Conservation (phyloP, 495 filamentous ascomycete species). For the Talaromyces trachyspermus region DNA sequence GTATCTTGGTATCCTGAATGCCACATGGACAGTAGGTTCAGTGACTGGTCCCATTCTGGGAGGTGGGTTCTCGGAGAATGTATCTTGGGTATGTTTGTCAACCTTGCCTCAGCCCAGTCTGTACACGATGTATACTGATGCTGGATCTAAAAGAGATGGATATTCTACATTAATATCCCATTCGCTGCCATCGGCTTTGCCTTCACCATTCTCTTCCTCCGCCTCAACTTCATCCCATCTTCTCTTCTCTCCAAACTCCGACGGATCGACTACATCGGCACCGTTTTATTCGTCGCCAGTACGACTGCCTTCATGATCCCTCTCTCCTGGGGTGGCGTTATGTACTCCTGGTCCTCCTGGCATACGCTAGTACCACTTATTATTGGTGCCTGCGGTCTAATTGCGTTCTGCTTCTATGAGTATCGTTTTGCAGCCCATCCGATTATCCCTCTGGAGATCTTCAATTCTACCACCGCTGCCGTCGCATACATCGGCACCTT, state of each 20-base stretch:
- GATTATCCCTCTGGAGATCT: constrained; percentile 41
- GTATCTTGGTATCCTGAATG: constrained; percentile 44
- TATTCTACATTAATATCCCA: constrained; percentile 52
- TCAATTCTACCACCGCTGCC: constrained; percentile 40
- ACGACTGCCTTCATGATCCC: constrained; percentile 41
- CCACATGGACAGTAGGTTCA: constrained; percentile 59
- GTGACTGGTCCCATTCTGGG: constrained; percentile 63
- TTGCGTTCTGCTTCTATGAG: constrained; percentile 42
- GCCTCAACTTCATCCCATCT: constrained; percentile 33
- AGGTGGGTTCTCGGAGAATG: constrained; percentile 58
- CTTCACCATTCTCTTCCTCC: constrained; percentile 43
- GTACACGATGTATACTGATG: neutral
- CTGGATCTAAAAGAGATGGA: constrained; percentile 36
- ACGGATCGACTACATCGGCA: constrained; percentile 55
- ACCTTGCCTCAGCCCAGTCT: constrained; percentile 5
- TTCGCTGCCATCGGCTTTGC: constrained; percentile 41
- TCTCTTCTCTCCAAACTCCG: constrained; percentile 34
- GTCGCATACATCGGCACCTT: constrained; percentile 35
- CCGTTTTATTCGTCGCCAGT: constrained; percentile 46
- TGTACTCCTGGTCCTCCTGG: constrained; percentile 42
- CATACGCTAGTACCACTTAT: constrained; percentile 51
- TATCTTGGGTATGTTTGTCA: constrained; percentile 44
- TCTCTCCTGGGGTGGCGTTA: constrained; percentile 44
- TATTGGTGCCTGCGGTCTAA: constrained; percentile 43
- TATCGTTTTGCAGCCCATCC: constrained; percentile 34